A percentile compares a stretch with the other conserved stretches of the same genome.
phyloP scores from a whole-genome alignment of 805 yeast species.

The Cyberlindnera lachancei region DNA sequence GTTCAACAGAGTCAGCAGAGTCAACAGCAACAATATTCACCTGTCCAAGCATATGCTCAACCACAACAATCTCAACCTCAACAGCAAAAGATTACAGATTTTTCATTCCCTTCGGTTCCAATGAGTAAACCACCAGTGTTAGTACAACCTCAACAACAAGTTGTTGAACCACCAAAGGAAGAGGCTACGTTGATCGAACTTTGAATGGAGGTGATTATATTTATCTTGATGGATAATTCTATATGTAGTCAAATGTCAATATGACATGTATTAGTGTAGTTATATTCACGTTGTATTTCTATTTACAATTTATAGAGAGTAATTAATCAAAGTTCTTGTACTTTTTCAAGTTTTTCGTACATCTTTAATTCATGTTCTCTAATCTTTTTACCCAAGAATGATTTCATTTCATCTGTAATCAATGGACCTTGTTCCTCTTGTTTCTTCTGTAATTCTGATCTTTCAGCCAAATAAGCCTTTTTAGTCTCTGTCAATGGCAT shows the following conservation, averaged over 20 bases:
- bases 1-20: too few species aligned
- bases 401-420: constrained; percentile 46
- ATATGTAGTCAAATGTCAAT: too few species aligned
- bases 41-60: constrained; percentile 3
- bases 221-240: not conserved
- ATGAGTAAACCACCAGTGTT: constrained; percentile 18
- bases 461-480: constrained; percentile 53
- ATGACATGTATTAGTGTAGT: not conserved
- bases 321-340: too few species aligned
- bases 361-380: constrained; percentile 19
- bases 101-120: constrained; percentile 36
- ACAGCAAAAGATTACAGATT: constrained; percentile 24
- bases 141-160: not conserved
- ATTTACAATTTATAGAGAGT: constrained; percentile 1
- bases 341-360: constrained; percentile 10
- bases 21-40: constrained; percentile 9
- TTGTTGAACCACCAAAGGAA: constrained; percentile 14
- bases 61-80: constrained; percentile 7
- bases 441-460: constrained; percentile 36
- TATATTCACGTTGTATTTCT: not conserved
- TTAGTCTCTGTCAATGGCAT: constrained; percentile 70
- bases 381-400: constrained; percentile 43
- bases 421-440: constrained; percentile 28
- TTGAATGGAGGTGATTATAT: constrained; percentile 30
- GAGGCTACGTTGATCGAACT: constrained; percentile 18